A percentile compares a stretch with the other conserved stretches of the same genome.
phyloP scores from a whole-genome alignment of 2,329 filamentous ascomycete genomes.

The Trichoderma sp. region DNA sequence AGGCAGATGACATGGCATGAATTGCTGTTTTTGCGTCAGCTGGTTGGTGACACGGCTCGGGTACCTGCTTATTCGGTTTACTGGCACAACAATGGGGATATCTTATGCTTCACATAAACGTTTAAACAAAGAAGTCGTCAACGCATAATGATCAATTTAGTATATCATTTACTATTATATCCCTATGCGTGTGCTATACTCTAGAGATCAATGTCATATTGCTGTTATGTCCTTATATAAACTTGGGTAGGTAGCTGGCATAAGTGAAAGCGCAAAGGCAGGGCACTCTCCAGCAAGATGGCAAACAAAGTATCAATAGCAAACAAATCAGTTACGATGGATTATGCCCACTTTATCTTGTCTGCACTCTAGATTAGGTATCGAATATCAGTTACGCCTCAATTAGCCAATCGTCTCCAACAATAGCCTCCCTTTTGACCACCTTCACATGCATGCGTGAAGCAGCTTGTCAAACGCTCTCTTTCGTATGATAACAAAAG shows the following conservation, averaged over 20 bases:
- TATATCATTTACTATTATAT: too few species aligned
- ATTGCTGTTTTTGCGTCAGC: neutral
- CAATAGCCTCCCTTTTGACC: neutral
- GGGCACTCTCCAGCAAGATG: neutral
- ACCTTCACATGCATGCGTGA: neutral
- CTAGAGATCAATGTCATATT: neutral
- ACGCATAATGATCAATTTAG: too few species aligned
- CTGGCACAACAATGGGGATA: neutral
- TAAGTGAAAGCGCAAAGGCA: neutral
- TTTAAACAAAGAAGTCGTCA: neutral
- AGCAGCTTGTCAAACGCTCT: neutral
- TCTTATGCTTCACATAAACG: neutral
- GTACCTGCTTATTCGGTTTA: neutral
- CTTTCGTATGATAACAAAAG: neutral
- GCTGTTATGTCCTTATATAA: neutral
- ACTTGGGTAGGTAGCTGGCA: neutral
- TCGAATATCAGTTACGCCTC: too few species aligned
- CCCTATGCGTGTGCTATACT: neutral
- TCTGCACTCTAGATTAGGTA: too few species aligned
- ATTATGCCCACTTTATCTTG: neutral
- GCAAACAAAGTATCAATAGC: neutral
- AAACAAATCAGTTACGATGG: neutral
- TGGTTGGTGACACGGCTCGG: neutral
- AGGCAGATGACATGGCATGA: neutral
- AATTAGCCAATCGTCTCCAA: neutral